These are phyloP conservation scores for Alternaria postmessia DNA, from an alignment of 2,329 filamentous ascomycete genomes.

Conservation along the genomic window DNA sequence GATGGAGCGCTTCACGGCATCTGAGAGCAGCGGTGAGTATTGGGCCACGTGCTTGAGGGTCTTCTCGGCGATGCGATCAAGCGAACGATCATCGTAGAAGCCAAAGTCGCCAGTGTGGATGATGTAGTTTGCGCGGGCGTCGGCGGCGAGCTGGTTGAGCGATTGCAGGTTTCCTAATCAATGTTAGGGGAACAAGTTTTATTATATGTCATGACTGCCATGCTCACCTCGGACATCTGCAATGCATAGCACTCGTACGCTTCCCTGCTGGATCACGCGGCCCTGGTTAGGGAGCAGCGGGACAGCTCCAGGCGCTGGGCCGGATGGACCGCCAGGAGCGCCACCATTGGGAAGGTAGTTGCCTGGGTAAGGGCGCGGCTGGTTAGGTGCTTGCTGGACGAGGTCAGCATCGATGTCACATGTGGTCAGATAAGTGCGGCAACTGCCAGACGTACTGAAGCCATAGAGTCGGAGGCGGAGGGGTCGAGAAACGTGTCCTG, in stretches of 20 bases:
- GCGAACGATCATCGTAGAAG: conserved; percentile 95
- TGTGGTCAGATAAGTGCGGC: conserved; percentile 11
- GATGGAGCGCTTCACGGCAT: conserved; percentile 72
- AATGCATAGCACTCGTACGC: conserved; percentile 60
- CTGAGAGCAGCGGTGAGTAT: conserved; percentile 92
- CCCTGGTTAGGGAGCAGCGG: conserved; percentile 63
- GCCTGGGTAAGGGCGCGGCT: conserved; percentile 60
- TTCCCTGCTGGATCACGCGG: conserved; percentile 60
- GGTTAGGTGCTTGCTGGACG: conserved; percentile 58
- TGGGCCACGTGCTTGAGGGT: conserved; percentile 98
- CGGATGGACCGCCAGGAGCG: conserved; percentile 50
- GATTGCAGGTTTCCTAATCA: conserved; percentile 88
- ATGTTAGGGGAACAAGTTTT: conserved; percentile 15
- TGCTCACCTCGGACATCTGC: conserved; percentile 61
- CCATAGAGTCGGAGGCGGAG: conserved; percentile 42
- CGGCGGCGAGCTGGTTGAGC: conserved; percentile 93
- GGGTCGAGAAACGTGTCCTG: conserved; percentile 32
- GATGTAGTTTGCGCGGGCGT: conserved; percentile 94
- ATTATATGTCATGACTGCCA: background rate
- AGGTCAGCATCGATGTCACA: conserved; percentile 32
- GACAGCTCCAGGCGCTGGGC: conserved; percentile 54
- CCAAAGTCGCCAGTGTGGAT: conserved; percentile 99
- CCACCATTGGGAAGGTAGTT: conserved; percentile 59
- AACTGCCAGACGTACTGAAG: conserved; percentile 42
- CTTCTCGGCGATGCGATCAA: conserved; percentile 99